Percentiles rank a stretch among this genome's conserved stretches.
Evolutionary conservation across 176 grass and related monocot species (phyloP).

Genomic region (Cenchrus fungigraminus): DNA sequence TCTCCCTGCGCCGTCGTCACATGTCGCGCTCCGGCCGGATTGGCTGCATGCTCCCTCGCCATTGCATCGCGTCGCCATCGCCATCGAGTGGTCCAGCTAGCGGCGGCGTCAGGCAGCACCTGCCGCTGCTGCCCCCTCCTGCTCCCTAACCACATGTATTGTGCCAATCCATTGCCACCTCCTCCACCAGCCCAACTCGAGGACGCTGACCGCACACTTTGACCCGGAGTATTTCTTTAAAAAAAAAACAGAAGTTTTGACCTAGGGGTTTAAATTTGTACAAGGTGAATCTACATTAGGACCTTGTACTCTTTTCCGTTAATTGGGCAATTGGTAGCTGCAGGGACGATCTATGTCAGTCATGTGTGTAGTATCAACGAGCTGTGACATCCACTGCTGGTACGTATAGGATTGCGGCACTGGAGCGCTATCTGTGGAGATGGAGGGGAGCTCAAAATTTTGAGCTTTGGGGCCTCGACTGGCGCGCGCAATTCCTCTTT

Average conservation of each 20-base stretch:
- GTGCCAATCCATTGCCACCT: neutral
- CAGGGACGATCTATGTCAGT: neutral
- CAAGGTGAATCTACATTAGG: neutral
- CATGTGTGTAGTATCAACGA: neutral
- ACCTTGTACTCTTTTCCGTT: neutral
- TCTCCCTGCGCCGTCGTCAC: constrained; percentile 51
- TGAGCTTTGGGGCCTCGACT: constrained; percentile 45
- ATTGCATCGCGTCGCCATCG: neutral
- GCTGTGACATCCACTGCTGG: too few species aligned
- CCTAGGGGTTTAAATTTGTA: neutral
- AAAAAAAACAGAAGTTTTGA: too few species aligned
- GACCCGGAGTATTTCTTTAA: neutral
- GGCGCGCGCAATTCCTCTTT: constrained; percentile 50
- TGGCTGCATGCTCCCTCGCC: constrained; percentile 21
- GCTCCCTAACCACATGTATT: neutral
- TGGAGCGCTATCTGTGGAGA: neutral
- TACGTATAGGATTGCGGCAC: neutral
- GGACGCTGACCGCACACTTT: neutral
- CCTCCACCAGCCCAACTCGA: neutral
- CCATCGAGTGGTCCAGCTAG: constrained; percentile 19
- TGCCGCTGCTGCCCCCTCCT: neutral
- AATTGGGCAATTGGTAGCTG: neutral
- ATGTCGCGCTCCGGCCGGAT: constrained; percentile 49
- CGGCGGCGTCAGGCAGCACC: neutral
- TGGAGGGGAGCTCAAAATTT: neutral